Percentiles rank a stretch among this genome's conserved stretches.
These are phyloP conservation scores for Monosporascus sp. DNA, from an alignment of 2,329 filamentous ascomycete species.

Conservation along the genomic window DNA sequence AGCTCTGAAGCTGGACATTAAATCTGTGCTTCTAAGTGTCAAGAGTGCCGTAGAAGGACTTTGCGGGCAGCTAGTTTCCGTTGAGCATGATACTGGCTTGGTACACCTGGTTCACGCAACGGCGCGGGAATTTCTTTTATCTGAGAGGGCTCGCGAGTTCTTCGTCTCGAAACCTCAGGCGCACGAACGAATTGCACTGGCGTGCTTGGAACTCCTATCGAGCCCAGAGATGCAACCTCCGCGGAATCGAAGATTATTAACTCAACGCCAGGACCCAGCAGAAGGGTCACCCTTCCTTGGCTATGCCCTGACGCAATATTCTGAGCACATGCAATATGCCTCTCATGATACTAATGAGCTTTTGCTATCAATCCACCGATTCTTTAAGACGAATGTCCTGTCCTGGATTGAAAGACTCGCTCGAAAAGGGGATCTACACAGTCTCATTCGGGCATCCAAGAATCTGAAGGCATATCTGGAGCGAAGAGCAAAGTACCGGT, in stretches of 20 bases:
- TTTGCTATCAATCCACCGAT: slow-evolving; percentile 15
- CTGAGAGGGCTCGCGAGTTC: slow-evolving; percentile 18
- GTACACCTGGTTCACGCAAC: slow-evolving; percentile 25
- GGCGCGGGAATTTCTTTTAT: slow-evolving; percentile 22
- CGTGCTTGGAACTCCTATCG: slow-evolving; percentile 19
- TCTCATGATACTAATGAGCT: slow-evolving; percentile 14
- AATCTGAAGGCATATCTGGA: slow-evolving; percentile 22
- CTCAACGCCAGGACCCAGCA: not conserved
- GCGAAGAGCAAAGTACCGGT: slow-evolving; percentile 15
- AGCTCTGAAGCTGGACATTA: slow-evolving; percentile 23
- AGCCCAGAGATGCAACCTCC: slow-evolving; percentile 15
- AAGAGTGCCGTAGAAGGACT: slow-evolving; percentile 17
- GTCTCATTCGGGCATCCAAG: slow-evolving; percentile 15
- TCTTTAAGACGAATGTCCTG: slow-evolving; percentile 22
- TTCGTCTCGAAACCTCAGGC: slow-evolving; percentile 12
- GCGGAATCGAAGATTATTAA: slow-evolving; percentile 4
- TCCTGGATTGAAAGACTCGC: slow-evolving; percentile 26
- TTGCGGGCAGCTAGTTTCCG: slow-evolving; percentile 26
- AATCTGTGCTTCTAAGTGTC: slow-evolving; percentile 13
- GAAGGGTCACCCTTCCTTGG: slow-evolving; percentile 7
- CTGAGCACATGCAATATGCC: slow-evolving; percentile 18
- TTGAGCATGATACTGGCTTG: slow-evolving; percentile 12
- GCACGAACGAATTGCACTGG: slow-evolving; percentile 20
- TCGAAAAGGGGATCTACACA: slow-evolving; percentile 12
- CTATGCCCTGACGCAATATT: slow-evolving; percentile 24